Percentiles rank a stretch among this genome's conserved stretches.
These are phyloP conservation scores for Populus ilicifolia DNA, from an alignment of 345 rosid species.

Conservation along the genomic window DNA sequence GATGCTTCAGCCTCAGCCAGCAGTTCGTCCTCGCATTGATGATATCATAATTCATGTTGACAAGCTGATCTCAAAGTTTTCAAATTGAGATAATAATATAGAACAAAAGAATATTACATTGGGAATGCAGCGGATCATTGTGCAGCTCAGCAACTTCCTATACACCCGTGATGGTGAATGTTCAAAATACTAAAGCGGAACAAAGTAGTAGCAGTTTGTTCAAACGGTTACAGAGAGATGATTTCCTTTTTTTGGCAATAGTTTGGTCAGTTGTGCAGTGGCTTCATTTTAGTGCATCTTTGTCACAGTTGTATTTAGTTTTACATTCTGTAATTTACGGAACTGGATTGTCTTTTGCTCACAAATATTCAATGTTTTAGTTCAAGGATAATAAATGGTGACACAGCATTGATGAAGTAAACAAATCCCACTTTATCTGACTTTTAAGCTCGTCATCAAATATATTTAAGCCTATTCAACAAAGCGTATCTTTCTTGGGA, in stretches of 20 bases:
- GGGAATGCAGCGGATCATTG: background rate
- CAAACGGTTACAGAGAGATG: conserved; percentile 1
- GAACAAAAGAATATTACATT: background rate
- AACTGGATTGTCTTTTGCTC: background rate
- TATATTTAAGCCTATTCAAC: background rate
- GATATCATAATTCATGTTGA: conserved; percentile 92
- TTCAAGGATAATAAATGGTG: conserved; percentile 3
- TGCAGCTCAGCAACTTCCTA: background rate
- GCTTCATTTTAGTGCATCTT: background rate
- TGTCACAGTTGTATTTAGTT: conserved; percentile 5
- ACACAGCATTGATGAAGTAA: background rate
- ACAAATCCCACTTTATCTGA: background rate
- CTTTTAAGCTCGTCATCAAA: background rate
- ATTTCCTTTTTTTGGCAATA: background rate
- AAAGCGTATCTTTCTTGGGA: background rate
- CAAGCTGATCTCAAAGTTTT: conserved; percentile 73
- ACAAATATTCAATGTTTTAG: conserved; percentile 6
- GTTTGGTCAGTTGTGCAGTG: conserved; percentile 17
- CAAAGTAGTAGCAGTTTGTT: conserved; percentile 9
- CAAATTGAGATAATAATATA: background rate
- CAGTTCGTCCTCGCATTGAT: conserved; percentile 81
- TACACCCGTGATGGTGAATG: background rate
- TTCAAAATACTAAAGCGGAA: background rate
- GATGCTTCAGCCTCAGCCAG: conserved; percentile 94
- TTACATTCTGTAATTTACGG: conserved; percentile 4